Conservation (phyloP, 257 asterid genomes). For the Solanum gracilifrons region DNA sequence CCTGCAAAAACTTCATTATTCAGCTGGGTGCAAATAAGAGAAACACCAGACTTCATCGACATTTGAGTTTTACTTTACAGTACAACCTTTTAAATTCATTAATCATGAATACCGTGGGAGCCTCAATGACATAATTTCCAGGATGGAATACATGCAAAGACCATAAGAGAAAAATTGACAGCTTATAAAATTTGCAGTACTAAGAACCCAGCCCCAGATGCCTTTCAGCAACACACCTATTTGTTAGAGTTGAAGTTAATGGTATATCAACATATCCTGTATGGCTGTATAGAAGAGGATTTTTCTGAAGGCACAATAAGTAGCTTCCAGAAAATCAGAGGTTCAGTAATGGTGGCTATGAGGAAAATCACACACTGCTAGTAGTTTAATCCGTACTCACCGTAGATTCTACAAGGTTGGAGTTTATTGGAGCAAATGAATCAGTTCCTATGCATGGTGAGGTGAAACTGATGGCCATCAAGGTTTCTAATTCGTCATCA, state of each 20-base stretch:
- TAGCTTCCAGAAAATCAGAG: not conserved
- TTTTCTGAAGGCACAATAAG: not conserved
- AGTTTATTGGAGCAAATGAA: conserved; percentile 42
- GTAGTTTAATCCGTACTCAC: conserved; percentile 24
- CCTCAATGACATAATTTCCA: not conserved
- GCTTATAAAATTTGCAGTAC: not conserved
- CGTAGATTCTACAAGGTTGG: conserved; percentile 58
- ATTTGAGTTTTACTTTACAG: not conserved
- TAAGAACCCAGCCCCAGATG: not conserved
- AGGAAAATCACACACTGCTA: not conserved
- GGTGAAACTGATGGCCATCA: conserved; percentile 74
- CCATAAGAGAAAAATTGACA: not conserved
- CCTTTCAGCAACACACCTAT: not conserved
- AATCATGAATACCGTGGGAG: not conserved
- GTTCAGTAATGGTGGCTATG: not conserved
- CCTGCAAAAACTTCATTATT: conserved; percentile 32
- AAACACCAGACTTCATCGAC: not conserved
- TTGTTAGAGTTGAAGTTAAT: not conserved
- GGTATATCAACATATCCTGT: not conserved
- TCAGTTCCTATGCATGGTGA: conserved; percentile 33
- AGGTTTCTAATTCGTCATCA: conserved; percentile 30
- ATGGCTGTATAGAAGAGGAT: not conserved
- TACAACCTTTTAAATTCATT: not conserved
- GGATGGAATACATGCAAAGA: not conserved
- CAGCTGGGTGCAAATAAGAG: not conserved